phyloP scores from a whole-genome alignment of 108 stramenopile genomes.

The Tribonema minus region DNA sequence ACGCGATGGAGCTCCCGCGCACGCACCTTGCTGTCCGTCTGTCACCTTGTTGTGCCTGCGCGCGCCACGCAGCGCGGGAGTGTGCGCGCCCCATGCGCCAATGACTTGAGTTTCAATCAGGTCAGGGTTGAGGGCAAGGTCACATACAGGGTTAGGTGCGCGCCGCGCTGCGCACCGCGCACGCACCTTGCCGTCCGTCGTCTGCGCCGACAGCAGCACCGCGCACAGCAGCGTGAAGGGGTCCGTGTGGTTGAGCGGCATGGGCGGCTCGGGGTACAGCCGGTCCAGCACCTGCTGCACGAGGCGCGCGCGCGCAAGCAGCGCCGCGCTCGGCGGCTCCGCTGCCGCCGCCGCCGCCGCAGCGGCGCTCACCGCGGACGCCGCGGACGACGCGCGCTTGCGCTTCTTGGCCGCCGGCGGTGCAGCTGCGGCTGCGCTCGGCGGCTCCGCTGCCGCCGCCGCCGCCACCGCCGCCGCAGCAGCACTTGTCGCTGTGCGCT shows the following conservation, averaged over 20 bases:
- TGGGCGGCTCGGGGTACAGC: conserved; percentile 52
- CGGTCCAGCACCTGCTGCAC: conserved; percentile 37
- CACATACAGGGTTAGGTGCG: too few species aligned
- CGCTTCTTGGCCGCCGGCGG: neutral
- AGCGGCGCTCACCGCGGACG: too few species aligned
- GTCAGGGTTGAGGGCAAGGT: too few species aligned
- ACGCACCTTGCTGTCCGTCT: too few species aligned
- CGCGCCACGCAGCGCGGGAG: too few species aligned
- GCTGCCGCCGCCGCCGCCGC: neutral
- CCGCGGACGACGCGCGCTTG: neutral
- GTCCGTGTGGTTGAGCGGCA: conserved; percentile 41
- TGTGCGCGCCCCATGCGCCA: too few species aligned
- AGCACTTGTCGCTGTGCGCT: neutral
- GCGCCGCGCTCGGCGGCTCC: neutral
- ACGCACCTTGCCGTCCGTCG: conserved; percentile 54
- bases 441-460: neutral
- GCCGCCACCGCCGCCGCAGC: neutral
- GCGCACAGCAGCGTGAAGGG: conserved; percentile 53
- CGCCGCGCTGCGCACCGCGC: neutral
- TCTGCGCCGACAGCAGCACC: conserved; percentile 56
- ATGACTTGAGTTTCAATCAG: too few species aligned
- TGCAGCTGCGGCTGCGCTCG: neutral
- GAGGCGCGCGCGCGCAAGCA: conserved; percentile 16
- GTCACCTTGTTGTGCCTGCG: too few species aligned
- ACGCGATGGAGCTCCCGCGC: too few species aligned